phyloP scores from a whole-genome alignment of 2,329 filamentous ascomycete genomes.

The Fusarium devonianum region DNA sequence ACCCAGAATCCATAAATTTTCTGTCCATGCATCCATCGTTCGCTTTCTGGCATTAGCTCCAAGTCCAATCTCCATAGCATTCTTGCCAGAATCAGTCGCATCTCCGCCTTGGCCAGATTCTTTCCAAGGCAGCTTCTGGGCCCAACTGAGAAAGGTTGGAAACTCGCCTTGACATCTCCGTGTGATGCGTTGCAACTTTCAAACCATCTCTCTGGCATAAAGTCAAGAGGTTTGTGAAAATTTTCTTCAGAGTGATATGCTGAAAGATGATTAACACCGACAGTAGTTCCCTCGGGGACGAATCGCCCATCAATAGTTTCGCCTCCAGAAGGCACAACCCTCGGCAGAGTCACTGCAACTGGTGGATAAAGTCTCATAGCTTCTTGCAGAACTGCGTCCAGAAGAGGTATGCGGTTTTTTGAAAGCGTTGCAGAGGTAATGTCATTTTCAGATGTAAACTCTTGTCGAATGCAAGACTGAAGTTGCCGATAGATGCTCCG shows the following conservation, averaged over 20 bases:
- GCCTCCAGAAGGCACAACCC: slow-evolving; percentile 17
- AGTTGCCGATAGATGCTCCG: slow-evolving; percentile 3
- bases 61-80: slow-evolving; percentile 33
- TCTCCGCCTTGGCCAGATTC: slow-evolving; percentile 31
- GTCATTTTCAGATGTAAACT: slow-evolving; percentile 9
- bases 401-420: slow-evolving; percentile 8
- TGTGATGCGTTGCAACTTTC: background rate
- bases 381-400: slow-evolving; percentile 29
- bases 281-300: slow-evolving; percentile 24
- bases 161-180: slow-evolving; percentile 10
- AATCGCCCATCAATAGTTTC: slow-evolving; percentile 24
- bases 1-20: slow-evolving; percentile 36
- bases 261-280: slow-evolving; percentile 29
- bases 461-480: background rate
- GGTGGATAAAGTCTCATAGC: slow-evolving; percentile 32
- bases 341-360: slow-evolving; percentile 26
- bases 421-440: slow-evolving; percentile 11
- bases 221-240: slow-evolving; percentile 11
- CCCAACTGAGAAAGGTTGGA: slow-evolving; percentile 30
- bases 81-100: slow-evolving; percentile 24
- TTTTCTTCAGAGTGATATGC: slow-evolving; percentile 21
- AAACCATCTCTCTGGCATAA: slow-evolving; percentile 29
- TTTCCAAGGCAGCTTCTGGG: slow-evolving; percentile 30
- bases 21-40: slow-evolving; percentile 26
- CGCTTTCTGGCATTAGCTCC: slow-evolving; percentile 13